Conservation (phyloP, 768 basidiomycete species). For the Collybiopsis luxurians region DNA sequence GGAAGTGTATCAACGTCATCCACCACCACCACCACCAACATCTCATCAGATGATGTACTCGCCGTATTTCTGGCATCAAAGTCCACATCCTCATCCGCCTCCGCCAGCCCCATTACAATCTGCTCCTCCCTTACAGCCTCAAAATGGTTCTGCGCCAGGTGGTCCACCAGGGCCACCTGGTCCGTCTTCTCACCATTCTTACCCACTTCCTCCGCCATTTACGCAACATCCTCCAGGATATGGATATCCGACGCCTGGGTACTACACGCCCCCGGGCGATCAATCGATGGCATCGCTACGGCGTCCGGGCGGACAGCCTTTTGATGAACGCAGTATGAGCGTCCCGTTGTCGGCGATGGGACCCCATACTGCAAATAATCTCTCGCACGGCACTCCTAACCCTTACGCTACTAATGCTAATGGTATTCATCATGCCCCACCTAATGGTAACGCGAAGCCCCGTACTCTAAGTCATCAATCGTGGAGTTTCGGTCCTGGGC, state of each 20-base stretch:
- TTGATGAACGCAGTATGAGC: slow-evolving; percentile 24
- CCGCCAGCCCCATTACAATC: slow-evolving; percentile 3
- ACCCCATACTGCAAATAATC: background rate
- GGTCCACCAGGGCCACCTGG: slow-evolving; percentile 1
- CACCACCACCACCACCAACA: slow-evolving; percentile 17
- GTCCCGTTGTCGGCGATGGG: slow-evolving; percentile 13
- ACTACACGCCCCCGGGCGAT: slow-evolving; percentile 31
- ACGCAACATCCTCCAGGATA: slow-evolving; percentile 25
- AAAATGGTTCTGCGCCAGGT: slow-evolving; percentile 11
- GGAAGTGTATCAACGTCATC: slow-evolving; percentile 25
- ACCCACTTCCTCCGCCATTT: slow-evolving; percentile 27
- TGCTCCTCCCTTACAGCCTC: slow-evolving; percentile 17
- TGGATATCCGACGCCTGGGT: slow-evolving; percentile 32
- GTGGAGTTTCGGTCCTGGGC: slow-evolving; percentile 74
- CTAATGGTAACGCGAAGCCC: background rate
- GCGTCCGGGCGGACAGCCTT: slow-evolving; percentile 15
- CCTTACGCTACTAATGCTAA: slow-evolving; percentile 13
- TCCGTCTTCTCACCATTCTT: background rate
- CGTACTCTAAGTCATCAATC: slow-evolving; percentile 37
- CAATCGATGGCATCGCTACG: slow-evolving; percentile 22
- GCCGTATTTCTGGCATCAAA: slow-evolving; percentile 5
- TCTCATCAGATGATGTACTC: slow-evolving; percentile 21
- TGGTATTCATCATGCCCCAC: background rate
- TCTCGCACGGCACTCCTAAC: slow-evolving; percentile 9
- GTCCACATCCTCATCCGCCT: background rate